Base-by-base conservation (phyloP, 2,329 filamentous ascomycete species). In the Cordyceps cateniannulata region DNA sequence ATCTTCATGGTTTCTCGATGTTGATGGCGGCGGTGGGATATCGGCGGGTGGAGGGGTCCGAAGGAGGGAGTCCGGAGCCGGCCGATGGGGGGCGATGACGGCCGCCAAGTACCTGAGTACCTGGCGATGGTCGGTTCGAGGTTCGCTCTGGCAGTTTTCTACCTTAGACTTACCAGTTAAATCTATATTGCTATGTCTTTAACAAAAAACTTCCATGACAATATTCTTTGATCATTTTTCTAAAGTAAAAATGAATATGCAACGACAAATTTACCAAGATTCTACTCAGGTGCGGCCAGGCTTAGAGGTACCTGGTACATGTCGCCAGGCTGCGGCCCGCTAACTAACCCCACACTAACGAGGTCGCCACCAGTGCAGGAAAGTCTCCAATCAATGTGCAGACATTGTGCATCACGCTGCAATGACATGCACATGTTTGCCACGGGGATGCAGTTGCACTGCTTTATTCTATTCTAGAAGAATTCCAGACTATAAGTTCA, bases 41-140 rank as follows among this genome's bases (percentile, higher is more conserved):
- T 38, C 20, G 8, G 27, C 42, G 27, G 40, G 32, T 58, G 54
- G 54, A 49, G 29, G 18, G 32, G 14, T 22, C 54, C 44, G 54
- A 58, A 49, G 20, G 22, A 18, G n/a, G 22, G 18, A 27, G 42
- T 25, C 40, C 59, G 59, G 59, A 60, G 59, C 59, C 59, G 59
- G 59, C 59, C 59, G 59, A 60, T 22, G 50, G 38, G 1, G 24
- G 32, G 18, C 32, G 20, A 32, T 20, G 18, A 29, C 16, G 16
- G 5, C 3, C 16, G 18, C 38, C 38, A 42, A n/a, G 38, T 42
- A 42, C 38, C 29, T 16, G 38, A n/a, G 16, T 42, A n/a, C 16
- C 38, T 5, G 29, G 29, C 6, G 29, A 12, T 35, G 29, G 29
- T 12, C 29, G 6, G 12, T 35, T 35, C 29, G 29, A 6, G 12